phyloP scores from a whole-genome alignment of 2,329 filamentous ascomycete genomes.

The Pseudogymnoascus verrucosus region DNA sequence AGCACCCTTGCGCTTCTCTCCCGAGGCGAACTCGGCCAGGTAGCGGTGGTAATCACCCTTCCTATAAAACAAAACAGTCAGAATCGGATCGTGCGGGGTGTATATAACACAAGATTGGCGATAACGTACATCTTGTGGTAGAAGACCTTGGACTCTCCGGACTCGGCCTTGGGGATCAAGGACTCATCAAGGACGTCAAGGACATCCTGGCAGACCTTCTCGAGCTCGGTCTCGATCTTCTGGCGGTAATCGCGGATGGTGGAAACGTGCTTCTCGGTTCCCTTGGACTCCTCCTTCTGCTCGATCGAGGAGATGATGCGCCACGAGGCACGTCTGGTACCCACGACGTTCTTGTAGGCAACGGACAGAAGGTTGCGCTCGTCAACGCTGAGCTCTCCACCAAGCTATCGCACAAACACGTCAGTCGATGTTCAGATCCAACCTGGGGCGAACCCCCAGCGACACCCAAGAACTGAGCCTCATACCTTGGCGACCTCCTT shows the following conservation, averaged over 20 bases:
- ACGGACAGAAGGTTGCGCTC: slow-evolving; percentile 96
- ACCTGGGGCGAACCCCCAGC: neutral
- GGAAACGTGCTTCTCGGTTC: slow-evolving; percentile 80
- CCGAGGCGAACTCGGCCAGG: slow-evolving; percentile 91
- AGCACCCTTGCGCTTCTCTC: slow-evolving; percentile 90
- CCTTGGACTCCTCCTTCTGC: slow-evolving; percentile 99
- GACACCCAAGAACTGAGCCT: slow-evolving; percentile 13
- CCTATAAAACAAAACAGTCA: slow-evolving; percentile 43
- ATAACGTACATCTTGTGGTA: slow-evolving; percentile 93
- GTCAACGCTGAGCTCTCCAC: slow-evolving; percentile 71
- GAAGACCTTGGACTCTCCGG: slow-evolving; percentile 97
- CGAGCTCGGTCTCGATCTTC: slow-evolving; percentile 95
- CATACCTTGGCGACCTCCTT: slow-evolving; percentile 96
- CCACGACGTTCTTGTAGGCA: slow-evolving; percentile 99
- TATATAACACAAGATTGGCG: neutral
- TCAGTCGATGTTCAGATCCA: slow-evolving; percentile 3
- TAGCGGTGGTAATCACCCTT: slow-evolving; percentile 99
- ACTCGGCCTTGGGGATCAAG: slow-evolving; percentile 88
- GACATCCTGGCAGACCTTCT: slow-evolving; percentile 96
- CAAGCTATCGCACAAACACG: slow-evolving; percentile 19
- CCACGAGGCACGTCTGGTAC: slow-evolving; percentile 93
- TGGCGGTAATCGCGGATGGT: slow-evolving; percentile 97
- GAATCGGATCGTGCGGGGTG: slow-evolving; percentile 10
- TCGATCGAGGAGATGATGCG: slow-evolving; percentile 97
- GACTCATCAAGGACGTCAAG: slow-evolving; percentile 89